Conservation (phyloP, 2,329 filamentous ascomycete genomes). For the Orbilia quercus region DNA sequence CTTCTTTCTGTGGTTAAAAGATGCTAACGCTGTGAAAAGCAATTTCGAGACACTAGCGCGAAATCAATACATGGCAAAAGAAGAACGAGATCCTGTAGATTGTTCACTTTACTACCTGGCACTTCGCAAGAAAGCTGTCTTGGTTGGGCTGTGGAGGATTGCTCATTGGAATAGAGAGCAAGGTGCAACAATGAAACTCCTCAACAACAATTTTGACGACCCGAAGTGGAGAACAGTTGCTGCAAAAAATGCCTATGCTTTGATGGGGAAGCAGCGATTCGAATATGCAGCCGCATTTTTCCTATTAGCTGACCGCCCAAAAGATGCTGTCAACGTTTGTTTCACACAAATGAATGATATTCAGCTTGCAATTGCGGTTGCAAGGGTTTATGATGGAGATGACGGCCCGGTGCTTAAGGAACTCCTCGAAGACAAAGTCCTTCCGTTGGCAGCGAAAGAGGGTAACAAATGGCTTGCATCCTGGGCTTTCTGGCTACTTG, state of each 20-base stretch:
- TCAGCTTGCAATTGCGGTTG: slow-evolving; percentile 87
- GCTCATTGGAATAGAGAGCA: slow-evolving; percentile 90
- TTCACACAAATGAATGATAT: slow-evolving; percentile 87
- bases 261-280: slow-evolving; percentile 90
- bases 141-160: slow-evolving; percentile 94
- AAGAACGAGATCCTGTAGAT: slow-evolving; percentile 88
- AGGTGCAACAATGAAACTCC: slow-evolving; percentile 77
- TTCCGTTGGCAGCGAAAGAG: slow-evolving; percentile 79
- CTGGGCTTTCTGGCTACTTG: slow-evolving; percentile 95
- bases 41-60: slow-evolving; percentile 92
- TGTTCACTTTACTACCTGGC: slow-evolving; percentile 93
- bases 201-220: slow-evolving; percentile 91
- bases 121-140: slow-evolving; percentile 86
- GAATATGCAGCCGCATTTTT: slow-evolving; percentile 98
- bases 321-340: slow-evolving; percentile 87
- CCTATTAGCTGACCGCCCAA: slow-evolving; percentile 83
- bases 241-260: slow-evolving; percentile 93
- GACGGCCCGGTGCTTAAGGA: slow-evolving; percentile 77
- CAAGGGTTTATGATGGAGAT: slow-evolving; percentile 88
- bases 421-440: slow-evolving; percentile 81
- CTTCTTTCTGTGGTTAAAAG: slow-evolving; percentile 93
- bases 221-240: slow-evolving; percentile 88
- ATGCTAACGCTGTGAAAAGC: slow-evolving; percentile 77
- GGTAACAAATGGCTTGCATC: slow-evolving; percentile 93
- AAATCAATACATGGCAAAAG: slow-evolving; percentile 89